A percentile compares a stretch with the other conserved stretches of the same genome.
These are phyloP conservation scores for Xylaria bambusicola DNA, from an alignment of 495 filamentous ascomycete genomes.

Conservation along the genomic window DNA sequence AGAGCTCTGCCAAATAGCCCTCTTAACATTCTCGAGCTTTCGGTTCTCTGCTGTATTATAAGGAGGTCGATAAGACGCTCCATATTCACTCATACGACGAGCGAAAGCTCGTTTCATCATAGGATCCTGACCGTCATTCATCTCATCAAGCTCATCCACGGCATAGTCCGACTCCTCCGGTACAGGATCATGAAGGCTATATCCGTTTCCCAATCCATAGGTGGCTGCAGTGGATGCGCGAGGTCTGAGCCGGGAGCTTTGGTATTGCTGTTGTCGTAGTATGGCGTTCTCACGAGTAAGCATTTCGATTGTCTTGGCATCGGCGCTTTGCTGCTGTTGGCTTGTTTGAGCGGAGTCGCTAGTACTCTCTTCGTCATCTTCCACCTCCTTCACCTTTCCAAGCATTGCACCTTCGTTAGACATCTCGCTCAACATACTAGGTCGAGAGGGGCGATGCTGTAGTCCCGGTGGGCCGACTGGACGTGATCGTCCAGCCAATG, in stretches of 20 bases:
- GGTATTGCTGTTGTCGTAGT: constrained; percentile 65
- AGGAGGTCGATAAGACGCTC: constrained; percentile 56
- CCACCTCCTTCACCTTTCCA: constrained; percentile 78
- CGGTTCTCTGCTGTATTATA: constrained; percentile 66
- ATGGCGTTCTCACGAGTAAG: constrained; percentile 72
- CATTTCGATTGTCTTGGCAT: constrained; percentile 71
- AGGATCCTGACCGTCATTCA: constrained; percentile 57
- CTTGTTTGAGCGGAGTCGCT: constrained; percentile 56
- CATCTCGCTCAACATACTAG: constrained; percentile 81
- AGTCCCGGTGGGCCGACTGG: constrained; percentile 60
- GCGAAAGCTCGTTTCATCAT: constrained; percentile 55
- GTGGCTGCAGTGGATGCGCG: constrained; percentile 58
- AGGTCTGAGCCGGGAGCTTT: constrained; percentile 62
- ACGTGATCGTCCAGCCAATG: constrained; percentile 56
- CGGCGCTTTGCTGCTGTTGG: constrained; percentile 56
- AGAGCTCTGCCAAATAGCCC: constrained; percentile 85
- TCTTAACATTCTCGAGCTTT: constrained; percentile 75
- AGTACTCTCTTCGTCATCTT: constrained; percentile 72
- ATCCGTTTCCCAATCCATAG: constrained; percentile 57
- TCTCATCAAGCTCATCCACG: constrained; percentile 68
- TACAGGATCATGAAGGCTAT: constrained; percentile 63
- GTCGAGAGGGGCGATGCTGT: constrained; percentile 80
- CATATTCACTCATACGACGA: constrained; percentile 65
- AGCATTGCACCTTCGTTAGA: constrained; percentile 69
- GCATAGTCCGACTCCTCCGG: constrained; percentile 72